phyloP scores from a whole-genome alignment of 345 rosid species.

The Moringa oleifera region DNA sequence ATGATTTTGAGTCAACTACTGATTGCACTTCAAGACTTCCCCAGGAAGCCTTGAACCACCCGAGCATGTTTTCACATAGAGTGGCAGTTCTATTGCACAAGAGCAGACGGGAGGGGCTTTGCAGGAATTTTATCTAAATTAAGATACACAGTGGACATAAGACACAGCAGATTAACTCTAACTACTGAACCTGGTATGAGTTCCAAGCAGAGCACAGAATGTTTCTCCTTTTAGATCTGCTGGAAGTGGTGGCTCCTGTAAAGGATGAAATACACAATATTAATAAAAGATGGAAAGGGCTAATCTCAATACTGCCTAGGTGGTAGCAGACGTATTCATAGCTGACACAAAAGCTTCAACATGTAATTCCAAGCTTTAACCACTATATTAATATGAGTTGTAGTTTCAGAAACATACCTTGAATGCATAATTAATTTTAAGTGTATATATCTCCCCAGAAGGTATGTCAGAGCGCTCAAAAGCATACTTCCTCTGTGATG shows the following conservation, averaged over 20 bases:
- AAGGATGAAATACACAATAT: conserved; percentile 1
- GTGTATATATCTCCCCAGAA: conserved; percentile 71
- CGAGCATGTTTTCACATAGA: not conserved
- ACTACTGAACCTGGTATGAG: conserved; percentile 68
- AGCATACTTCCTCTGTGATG: conserved; percentile 74
- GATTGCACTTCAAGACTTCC: not conserved
- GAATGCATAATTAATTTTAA: conserved; percentile 87
- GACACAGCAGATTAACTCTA: not conserved
- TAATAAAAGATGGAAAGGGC: not conserved
- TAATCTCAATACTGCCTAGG: not conserved
- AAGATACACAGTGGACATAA: not conserved
- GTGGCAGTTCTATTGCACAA: not conserved
- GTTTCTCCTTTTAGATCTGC: conserved; percentile 78
- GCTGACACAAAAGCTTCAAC: not conserved
- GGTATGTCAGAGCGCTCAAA: conserved; percentile 79
- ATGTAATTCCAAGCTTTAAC: too few relatives aligned
- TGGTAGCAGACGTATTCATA: not conserved
- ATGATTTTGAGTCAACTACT: not conserved
- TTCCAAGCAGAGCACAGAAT: conserved; percentile 76
- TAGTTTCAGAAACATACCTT: conserved; percentile 44
- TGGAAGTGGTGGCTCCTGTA: conserved; percentile 88
- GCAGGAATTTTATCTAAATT: not conserved
- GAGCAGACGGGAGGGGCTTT: not conserved
- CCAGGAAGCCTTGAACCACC: not conserved
- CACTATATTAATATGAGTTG: not conserved